phyloP scores from a whole-genome alignment of 23 red algal species.

The Gracilariopsis chorda region DNA sequence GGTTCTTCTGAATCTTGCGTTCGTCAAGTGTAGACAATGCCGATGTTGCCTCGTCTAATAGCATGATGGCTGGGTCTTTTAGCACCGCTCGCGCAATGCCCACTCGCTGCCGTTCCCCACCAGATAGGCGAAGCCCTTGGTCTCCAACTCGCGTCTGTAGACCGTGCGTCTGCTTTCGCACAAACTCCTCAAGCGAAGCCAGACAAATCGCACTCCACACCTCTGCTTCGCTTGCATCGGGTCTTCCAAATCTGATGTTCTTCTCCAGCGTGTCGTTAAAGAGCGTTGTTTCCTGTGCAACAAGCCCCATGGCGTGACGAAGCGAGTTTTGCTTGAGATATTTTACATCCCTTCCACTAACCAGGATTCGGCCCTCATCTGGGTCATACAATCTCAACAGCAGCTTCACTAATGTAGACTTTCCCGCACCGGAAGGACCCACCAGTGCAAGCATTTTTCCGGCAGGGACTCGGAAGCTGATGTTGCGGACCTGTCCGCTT shows the following conservation, averaged over 20 bases:
- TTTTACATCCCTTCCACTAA: constrained; percentile 73
- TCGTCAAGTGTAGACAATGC: constrained; percentile 87
- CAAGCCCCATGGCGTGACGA: constrained; percentile 72
- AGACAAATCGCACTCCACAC: constrained; percentile 54
- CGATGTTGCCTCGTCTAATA: constrained; percentile 81
- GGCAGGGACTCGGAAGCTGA: constrained; percentile 78
- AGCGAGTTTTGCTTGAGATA: constrained; percentile 64
- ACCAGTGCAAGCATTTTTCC: constrained; percentile 83
- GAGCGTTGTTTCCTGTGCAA: constrained; percentile 78
- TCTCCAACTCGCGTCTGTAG: constrained; percentile 72
- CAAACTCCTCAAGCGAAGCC: constrained; percentile 73
- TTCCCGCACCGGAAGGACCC: constrained; percentile 83
- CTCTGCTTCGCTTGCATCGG: constrained; percentile 46
- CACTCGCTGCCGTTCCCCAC: constrained; percentile 84
- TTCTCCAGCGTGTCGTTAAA: constrained; percentile 81
- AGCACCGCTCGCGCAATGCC: constrained; percentile 87
- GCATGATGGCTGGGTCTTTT: constrained; percentile 75
- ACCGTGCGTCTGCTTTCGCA: constrained; percentile 52
- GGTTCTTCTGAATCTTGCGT: constrained; percentile 74
- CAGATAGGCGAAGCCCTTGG: constrained; percentile 73
- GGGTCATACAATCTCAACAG: constrained; percentile 85
- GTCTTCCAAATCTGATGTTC: constrained; percentile 81
- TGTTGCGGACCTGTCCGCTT: constrained; percentile 26
- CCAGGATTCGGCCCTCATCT: constrained; percentile 47
- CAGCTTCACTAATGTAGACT: constrained; percentile 76